phyloP scores from a whole-genome alignment of 176 grass and related monocot genomes.

The Thalia dealbata region DNA sequence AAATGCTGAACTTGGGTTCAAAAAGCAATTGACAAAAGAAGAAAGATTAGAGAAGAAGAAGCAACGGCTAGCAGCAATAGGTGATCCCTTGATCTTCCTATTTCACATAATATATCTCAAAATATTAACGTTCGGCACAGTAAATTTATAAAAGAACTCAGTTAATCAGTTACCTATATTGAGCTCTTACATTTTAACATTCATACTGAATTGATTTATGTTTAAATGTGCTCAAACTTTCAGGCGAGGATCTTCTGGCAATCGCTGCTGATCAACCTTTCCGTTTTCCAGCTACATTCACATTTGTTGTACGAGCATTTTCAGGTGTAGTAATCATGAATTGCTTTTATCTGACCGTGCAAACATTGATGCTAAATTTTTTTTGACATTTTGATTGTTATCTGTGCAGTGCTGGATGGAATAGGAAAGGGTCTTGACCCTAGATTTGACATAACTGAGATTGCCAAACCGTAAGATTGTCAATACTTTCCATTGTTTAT shows the following conservation, averaged over 20 bases:
- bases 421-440: slow-evolving; percentile 98
- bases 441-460: slow-evolving; percentile 99
- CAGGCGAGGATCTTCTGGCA: slow-evolving; percentile 94
- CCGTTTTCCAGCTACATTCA: slow-evolving; percentile 96
- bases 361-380: neutral
- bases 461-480: slow-evolving; percentile 79
- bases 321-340: slow-evolving; percentile 48
- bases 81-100: slow-evolving; percentile 32
- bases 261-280: slow-evolving; percentile 99
- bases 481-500: slow-evolving; percentile 17
- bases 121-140: neutral
- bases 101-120: neutral
- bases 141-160: neutral
- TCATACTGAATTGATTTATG: slow-evolving; percentile 12
- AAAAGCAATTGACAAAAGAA: slow-evolving; percentile 67
- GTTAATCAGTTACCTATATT: neutral
- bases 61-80: slow-evolving; percentile 90
- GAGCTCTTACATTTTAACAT: slow-evolving; percentile 16
- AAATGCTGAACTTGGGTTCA: slow-evolving; percentile 63
- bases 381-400: neutral
- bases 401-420: slow-evolving; percentile 86
- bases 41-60: slow-evolving; percentile 93
- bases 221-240: slow-evolving; percentile 19
- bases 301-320: slow-evolving; percentile 97
- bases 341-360: neutral